A percentile compares a stretch with the other conserved stretches of the same genome.
These are phyloP conservation scores for Fusarium pseudonygamai DNA, from an alignment of 2,329 filamentous ascomycete genomes.

Conservation along the genomic window DNA sequence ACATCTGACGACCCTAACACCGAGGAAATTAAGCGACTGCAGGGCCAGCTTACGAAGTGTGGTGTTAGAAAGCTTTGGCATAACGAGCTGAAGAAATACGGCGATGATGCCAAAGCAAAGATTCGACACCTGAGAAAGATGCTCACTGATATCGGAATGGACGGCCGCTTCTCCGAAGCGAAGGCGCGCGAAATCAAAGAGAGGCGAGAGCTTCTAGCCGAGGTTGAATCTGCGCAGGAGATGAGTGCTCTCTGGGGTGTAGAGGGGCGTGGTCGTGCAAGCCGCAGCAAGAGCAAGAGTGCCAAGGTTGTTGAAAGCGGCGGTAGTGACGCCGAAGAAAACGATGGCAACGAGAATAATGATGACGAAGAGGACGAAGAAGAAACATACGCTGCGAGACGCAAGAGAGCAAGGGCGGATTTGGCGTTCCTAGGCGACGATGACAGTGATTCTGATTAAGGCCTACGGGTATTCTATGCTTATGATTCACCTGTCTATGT, in stretches of 20 bases:
- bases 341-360: slow-evolving; percentile 32
- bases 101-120: slow-evolving; percentile 78
- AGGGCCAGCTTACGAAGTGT: slow-evolving; percentile 87
- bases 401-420: slow-evolving; percentile 60
- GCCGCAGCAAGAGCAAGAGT: slow-evolving; percentile 49
- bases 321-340: slow-evolving; percentile 40
- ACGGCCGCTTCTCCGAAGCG: slow-evolving; percentile 84
- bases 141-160: slow-evolving; percentile 86
- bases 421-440: slow-evolving; percentile 74
- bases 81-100: slow-evolving; percentile 80
- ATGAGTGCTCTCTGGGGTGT: slow-evolving; percentile 82
- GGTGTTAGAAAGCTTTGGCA: slow-evolving; percentile 93
- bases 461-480: background rate
- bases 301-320: slow-evolving; percentile 47
- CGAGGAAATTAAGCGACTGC: slow-evolving; percentile 86
- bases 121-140: slow-evolving; percentile 82
- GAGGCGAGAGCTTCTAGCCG: slow-evolving; percentile 81
- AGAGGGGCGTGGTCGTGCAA: slow-evolving; percentile 52
- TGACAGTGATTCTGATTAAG: slow-evolving; percentile 71
- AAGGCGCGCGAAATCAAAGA: slow-evolving; percentile 91
- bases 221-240: slow-evolving; percentile 85
- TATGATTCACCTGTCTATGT: slow-evolving; percentile 3
- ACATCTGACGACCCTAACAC: slow-evolving; percentile 67
- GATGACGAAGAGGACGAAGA: slow-evolving; percentile 43
- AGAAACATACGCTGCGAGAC: slow-evolving; percentile 55